Base-by-base conservation (phyloP, 176 grass and related monocot genomes). In the Oryza glumipatula region DNA sequence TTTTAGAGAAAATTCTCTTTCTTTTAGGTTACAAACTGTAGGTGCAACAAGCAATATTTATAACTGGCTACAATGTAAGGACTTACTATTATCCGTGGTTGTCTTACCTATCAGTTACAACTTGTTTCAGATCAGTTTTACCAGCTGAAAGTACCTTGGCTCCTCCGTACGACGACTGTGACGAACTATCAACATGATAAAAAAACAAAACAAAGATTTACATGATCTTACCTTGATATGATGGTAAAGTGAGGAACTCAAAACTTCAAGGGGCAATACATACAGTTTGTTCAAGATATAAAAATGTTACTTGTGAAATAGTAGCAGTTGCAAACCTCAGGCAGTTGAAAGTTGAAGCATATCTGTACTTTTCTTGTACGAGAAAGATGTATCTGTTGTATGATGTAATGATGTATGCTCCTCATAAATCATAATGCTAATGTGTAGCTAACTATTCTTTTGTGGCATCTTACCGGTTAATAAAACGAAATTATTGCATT, bases 321-420 rank as follows among this genome's bases (percentile, higher is more conserved):
- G 5, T 47, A 48, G 2, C 28, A 81, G 69, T 76, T 76, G n/a
- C 32, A 16, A 76, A 70, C 28, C 23, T 75, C 45, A 68, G 22
- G 22, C 61, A 17, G 32, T 67, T 75, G 45, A 56, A 19, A 10
- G 2, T 33, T 73, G 15, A 68, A 14, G 6, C 68, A 12, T 66
- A 12, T 66, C 43, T 73, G 38, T 46, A 82, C 35, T 73, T 73
- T 46, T 63, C 36, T 71, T 45, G 4, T 7, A 73, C 21, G 6
- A 64, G 16, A 4, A 74, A 75, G 54, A 28, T 85, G 71, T 64
- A n/a, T 49, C 48, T 79, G 30, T 81, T 85, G 21, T 81, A 38
- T 38, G 36, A 38, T 36, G 35, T 4, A 36, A 32, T 64, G 17
- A n/a, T 89, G 71, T 89, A 85, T 74, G 61, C 48, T 68, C 54